These are phyloP conservation scores for Quercus engelmannii DNA, from an alignment of 306 rosid genomes.

Conservation along the genomic window DNA sequence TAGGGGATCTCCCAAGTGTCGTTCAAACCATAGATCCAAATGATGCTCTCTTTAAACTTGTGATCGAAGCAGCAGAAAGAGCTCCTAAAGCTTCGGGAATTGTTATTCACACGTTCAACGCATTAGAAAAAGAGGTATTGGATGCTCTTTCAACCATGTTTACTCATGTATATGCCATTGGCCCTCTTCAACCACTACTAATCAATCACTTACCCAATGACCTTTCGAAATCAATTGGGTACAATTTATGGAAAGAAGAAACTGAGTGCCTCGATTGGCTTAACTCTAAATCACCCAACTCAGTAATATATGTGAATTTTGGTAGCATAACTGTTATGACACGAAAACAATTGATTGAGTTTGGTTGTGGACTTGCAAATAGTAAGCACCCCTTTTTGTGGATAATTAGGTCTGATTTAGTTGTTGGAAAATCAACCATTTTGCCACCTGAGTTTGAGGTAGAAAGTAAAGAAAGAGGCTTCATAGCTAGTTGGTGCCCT, in stretches of 20 bases:
- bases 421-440: not conserved
- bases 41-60: not conserved
- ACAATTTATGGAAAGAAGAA: slow-evolving; percentile 11
- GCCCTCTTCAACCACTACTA: slow-evolving; percentile 5
- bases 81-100: not conserved
- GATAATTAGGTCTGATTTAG: slow-evolving; percentile 12
- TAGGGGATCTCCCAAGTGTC: not conserved
- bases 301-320: slow-evolving; percentile 14
- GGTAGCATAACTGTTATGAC: not conserved
- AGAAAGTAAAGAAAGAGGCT: slow-evolving; percentile 6
- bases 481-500: slow-evolving; percentile 18
- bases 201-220: not conserved
- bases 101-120: slow-evolving; percentile 8
- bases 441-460: not conserved
- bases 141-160: not conserved
- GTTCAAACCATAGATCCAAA: not conserved
- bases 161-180: not conserved
- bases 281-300: not conserved
- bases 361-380: slow-evolving; percentile 18
- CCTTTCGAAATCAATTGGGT: not conserved
- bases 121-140: slow-evolving; percentile 10
- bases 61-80: not conserved
- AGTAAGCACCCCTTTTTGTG: slow-evolving; percentile 6
- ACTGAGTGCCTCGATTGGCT: slow-evolving; percentile 18
- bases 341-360: not conserved